A percentile compares a stretch with the other conserved stretches of the same genome.
Conservation (phyloP, 2,329 filamentous ascomycete species). For the Chrysoporthe cubensis region DNA sequence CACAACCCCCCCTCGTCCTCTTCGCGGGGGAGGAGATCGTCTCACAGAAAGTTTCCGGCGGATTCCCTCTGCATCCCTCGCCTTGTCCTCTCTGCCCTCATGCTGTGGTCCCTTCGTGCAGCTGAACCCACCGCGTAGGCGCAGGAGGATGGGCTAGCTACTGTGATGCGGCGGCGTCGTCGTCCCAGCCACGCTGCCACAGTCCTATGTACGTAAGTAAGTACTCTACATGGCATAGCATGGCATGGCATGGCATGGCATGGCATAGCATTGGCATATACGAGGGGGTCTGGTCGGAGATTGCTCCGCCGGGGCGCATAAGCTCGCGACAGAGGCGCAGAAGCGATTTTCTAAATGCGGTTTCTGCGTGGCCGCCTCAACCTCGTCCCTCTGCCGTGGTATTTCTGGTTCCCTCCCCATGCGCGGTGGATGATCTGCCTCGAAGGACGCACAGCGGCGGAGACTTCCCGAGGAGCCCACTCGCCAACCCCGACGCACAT, state of each 20-base stretch:
- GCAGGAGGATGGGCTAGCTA: neutral
- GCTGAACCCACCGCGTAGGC: neutral
- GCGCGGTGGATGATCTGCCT: neutral
- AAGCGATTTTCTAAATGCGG: neutral
- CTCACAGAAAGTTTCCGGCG: neutral
- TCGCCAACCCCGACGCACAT: neutral
- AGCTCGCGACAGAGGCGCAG: neutral
- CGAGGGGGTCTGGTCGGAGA: neutral
- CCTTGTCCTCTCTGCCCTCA: neutral
- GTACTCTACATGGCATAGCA: too few relatives aligned
- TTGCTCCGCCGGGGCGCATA: neutral
- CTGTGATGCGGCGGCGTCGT: neutral
- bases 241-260: too few relatives aligned
- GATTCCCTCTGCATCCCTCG: slow-evolving; percentile 20
- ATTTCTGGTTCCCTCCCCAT: neutral
- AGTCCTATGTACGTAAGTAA: too few relatives aligned
- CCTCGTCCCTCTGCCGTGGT: neutral
- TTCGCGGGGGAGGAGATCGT: neutral
- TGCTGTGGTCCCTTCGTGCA: slow-evolving; percentile 1
- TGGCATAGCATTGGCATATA: neutral
- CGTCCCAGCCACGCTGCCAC: neutral
- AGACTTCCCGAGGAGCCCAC: slow-evolving; percentile 1
- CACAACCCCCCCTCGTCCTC: neutral
- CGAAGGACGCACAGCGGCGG: neutral
- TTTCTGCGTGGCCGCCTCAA: neutral